Evolutionary conservation across 169 alveolate genomes (phyloP).

Genomic region (Blepharisma undulans): DNA sequence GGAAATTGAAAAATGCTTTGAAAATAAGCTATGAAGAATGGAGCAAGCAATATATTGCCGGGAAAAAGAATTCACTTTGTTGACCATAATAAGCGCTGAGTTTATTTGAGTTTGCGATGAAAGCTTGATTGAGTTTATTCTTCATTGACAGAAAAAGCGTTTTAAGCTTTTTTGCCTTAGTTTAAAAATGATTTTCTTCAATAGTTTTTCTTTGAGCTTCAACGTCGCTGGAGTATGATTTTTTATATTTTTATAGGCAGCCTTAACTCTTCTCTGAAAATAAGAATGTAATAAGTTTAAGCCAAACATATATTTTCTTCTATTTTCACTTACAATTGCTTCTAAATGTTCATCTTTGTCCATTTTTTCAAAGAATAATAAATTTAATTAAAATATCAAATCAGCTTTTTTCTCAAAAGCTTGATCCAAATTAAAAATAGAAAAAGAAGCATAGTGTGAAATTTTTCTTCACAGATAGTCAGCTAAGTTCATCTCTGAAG

Average conservation of each 20-base stretch:
- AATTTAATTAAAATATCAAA: too few relatives aligned
- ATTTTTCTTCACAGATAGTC: too few relatives aligned
- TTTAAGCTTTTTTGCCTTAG: not conserved
- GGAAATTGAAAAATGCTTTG: not conserved
- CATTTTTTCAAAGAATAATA: too few relatives aligned
- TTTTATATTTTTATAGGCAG: not conserved
- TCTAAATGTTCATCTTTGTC: not conserved
- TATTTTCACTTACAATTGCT: not conserved
- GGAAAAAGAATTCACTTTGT: constrained; percentile 12
- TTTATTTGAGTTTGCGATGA: not conserved
- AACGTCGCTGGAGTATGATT: not conserved
- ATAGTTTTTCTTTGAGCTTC: not conserved
- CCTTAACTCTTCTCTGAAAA: not conserved
- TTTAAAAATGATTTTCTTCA: not conserved
- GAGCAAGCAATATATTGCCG: constrained; percentile 24
- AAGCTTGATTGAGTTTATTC: not conserved
- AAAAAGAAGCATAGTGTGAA: too few relatives aligned
- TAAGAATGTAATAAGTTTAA: not conserved
- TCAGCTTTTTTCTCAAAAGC: too few relatives aligned
- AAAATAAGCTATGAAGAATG: not conserved
- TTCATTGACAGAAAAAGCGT: not conserved
- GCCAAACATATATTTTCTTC: not conserved
- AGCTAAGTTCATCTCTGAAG: too few relatives aligned
- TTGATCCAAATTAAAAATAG: too few relatives aligned
- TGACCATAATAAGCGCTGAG: not conserved